A percentile compares a stretch with the other conserved stretches of the same genome.
Evolutionary conservation across 331 rosid species (phyloP).

Genomic region (Acacia concinna): DNA sequence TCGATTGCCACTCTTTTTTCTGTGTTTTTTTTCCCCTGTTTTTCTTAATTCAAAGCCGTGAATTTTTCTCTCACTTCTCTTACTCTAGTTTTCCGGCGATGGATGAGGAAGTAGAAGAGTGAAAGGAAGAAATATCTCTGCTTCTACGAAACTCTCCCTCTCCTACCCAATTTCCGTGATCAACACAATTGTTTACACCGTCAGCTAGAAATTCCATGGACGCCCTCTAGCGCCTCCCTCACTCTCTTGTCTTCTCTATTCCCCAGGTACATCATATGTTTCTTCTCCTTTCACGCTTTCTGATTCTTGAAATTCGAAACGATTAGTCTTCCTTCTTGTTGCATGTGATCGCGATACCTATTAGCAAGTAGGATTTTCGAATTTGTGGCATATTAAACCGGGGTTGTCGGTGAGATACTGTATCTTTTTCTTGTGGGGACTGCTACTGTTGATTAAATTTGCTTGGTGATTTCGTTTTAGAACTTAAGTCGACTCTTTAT

Average conservation of each 20-base stretch:
- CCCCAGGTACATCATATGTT: constrained; percentile 35
- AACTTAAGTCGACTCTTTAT: constrained; percentile 26
- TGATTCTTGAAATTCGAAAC: not conserved
- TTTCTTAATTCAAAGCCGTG: not conserved
- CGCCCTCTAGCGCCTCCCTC: constrained; percentile 26
- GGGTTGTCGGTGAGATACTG: constrained; percentile 11
- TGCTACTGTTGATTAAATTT: constrained; percentile 9
- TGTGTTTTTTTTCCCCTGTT: not conserved
- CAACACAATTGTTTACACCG: constrained; percentile 22
- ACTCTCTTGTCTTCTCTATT: constrained; percentile 3
- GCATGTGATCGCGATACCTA: constrained; percentile 40
- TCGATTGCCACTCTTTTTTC: constrained; percentile 21
- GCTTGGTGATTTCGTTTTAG: constrained; percentile 22
- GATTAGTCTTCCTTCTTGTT: not conserved
- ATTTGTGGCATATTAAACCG: constrained; percentile 2
- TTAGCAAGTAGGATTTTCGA: constrained; percentile 35
- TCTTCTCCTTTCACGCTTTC: constrained; percentile 9
- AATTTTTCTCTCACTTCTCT: not conserved
- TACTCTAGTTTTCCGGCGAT: constrained; percentile 58
- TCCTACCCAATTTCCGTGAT: constrained; percentile 22
- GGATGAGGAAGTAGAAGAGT: constrained; percentile 68
- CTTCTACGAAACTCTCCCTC: constrained; percentile 67
- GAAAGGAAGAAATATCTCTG: constrained; percentile 59
- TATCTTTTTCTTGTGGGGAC: not conserved
- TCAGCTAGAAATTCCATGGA: constrained; percentile 26